These are phyloP conservation scores for Sporothrix phasma DNA, from an alignment of 2,329 filamentous ascomycete species.

Conservation along the genomic window DNA sequence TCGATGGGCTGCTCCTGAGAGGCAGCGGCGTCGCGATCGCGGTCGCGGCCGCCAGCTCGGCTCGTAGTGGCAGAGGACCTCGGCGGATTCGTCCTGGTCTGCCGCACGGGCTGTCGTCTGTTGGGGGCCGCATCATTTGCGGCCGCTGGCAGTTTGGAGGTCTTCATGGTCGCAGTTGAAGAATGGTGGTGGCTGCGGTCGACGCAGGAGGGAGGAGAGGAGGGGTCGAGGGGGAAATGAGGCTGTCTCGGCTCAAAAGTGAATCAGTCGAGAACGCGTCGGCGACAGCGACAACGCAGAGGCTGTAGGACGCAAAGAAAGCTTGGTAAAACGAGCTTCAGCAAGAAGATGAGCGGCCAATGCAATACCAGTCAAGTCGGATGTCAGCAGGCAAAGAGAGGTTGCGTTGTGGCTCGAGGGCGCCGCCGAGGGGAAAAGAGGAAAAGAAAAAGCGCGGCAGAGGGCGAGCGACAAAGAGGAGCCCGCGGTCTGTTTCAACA, in stretches of 20 bases:
- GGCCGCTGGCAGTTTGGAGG: conserved; percentile 37
- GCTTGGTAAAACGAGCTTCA: neutral
- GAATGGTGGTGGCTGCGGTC: neutral
- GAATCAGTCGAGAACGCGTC: neutral
- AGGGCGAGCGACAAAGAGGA: neutral
- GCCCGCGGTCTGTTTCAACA: neutral
- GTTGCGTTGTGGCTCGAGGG: neutral
- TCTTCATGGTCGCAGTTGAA: conserved; percentile 40
- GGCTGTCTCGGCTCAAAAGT: neutral
- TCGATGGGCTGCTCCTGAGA: conserved; percentile 51
- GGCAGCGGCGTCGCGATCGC: conserved; percentile 35
- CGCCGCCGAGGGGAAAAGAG: neutral
- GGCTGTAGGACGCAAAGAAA: neutral
- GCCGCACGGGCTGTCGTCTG: conserved; percentile 21
- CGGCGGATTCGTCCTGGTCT: conserved; percentile 44
- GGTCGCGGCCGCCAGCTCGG: conserved; percentile 24
- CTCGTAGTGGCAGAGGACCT: conserved; percentile 40
- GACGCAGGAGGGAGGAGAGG: neutral
- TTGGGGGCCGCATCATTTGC: conserved; percentile 36
- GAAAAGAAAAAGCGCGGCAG: neutral
- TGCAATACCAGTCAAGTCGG: neutral
- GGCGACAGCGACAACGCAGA: neutral
- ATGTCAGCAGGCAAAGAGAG: neutral
- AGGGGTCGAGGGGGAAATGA: neutral
- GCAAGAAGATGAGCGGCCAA: neutral